Base-by-base conservation (phyloP, 2,329 filamentous ascomycete species). In the Magnaporthiopsis incrustans region DNA sequence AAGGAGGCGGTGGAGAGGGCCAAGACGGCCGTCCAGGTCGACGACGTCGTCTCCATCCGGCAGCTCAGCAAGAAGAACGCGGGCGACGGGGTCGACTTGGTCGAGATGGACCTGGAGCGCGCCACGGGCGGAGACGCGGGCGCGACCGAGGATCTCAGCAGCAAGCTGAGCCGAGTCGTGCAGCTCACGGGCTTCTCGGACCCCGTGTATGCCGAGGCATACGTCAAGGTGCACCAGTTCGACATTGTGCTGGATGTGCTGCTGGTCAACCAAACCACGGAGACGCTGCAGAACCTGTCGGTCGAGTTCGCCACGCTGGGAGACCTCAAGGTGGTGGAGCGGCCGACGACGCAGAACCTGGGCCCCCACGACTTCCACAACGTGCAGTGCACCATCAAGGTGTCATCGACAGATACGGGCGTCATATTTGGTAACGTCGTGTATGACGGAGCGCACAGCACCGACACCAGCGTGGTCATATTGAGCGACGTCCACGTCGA, bases 351-450 rank as follows among this genome's bases (percentile, higher is more conserved):
- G 6, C 95, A 98, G 76, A 99, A 97, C 73, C 85, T 99, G 15
- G 92, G 89, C 2, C 92, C 92, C 1, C 92, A 97, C 73, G 95
- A 97, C 76, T 99, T 99, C 82, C 87, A 96, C 79, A 98, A 98
- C 73, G 92, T 99, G 38, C 95, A 99, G 77, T 94, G 93, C 73
- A 99, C 95, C 14, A 96, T 99, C 82, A 98, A 98, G 80, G 95
- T 99, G 27, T 97, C 92, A 3, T 97, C 92, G 8, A 99, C 95
- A 4, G 95, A 99, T 73, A 98, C 95, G 2, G 95, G 95, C 64
- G 95, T 99, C 69, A 99, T 99, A 70, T 99, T 99, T 72, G 95
- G 95, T 69, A 99, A 99, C 73, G 93, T 99, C 30, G 91, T 99
- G 10, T 99, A 99, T 76, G 95, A 99, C 71, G 95, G 94, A 35